phyloP scores from a whole-genome alignment of 306 rosid species.

The Castanopsis chinensis region DNA sequence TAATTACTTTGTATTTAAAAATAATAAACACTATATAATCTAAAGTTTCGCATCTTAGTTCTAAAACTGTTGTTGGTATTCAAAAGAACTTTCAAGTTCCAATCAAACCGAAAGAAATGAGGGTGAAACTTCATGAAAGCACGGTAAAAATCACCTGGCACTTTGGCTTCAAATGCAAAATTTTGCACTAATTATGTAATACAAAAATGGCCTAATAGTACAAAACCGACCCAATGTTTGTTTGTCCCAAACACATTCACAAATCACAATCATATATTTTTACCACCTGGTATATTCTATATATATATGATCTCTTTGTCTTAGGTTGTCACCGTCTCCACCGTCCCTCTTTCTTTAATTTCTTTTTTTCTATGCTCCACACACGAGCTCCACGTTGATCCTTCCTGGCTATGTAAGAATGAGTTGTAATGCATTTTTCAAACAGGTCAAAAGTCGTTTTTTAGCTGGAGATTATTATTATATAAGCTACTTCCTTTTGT shows the following conservation, averaged over 20 bases:
- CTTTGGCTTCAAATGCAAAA: conserved; percentile 22
- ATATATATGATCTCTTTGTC: not conserved
- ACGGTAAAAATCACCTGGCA: conserved; percentile 34
- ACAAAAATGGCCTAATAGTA: not conserved
- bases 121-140: not conserved
- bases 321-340: conserved; percentile 14
- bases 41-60: no score
- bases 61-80: no score
- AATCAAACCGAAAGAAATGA: not conserved
- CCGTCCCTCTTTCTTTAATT: conserved; percentile 12
- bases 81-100: not conserved
- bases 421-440: conserved; percentile 41
- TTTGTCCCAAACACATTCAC: conserved; percentile 2
- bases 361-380: conserved; percentile 21
- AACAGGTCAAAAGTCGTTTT: conserved; percentile 22
- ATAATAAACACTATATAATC: no score
- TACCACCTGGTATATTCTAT: not conserved
- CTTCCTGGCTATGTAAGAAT: conserved; percentile 20
- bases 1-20: no score
- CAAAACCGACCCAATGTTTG: not conserved
- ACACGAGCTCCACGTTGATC: not conserved
- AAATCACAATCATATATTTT: conserved; percentile 6
- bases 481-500: conserved; percentile 21
- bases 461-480: conserved; percentile 29
- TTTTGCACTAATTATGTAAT: not conserved